Evolutionary conservation across 257 asterid species (phyloP), one percentile per base, ranked within the genome.

Genomic region (Penstemon newberryi): DNA sequence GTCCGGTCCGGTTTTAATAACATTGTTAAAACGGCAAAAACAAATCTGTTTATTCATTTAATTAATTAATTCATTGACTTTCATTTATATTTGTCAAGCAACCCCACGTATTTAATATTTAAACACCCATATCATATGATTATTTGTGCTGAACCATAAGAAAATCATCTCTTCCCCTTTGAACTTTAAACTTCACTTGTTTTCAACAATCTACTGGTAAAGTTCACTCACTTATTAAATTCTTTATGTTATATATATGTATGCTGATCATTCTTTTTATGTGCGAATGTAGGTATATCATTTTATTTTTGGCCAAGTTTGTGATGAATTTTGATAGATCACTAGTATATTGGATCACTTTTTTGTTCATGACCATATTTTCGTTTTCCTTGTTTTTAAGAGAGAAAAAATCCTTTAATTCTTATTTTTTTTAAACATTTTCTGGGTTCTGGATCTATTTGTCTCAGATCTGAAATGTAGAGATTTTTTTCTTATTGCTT

Each of bases 161-260:
- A 8, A 25, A 37, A 59, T 33, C 33, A 33, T 36, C 10, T 46
- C 45, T 36, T 38, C 18, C 18, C 37, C 7, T 45, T 38, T 44
- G 11, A 33, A 59, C 25, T 66, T 46, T 18, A 60, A 57, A 51
- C 18, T 63, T 46, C 58, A 49, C 79, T 52, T 56, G 39, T 56
- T 72, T 52, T 67, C 64, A 46, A 50, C 47, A 55, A 57, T 64
- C 8, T 69, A 42, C 79, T 75, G 81, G 84, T 79, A 59, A 68
- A 56, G 19, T 61, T 8, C 45, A 68, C 51, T 60, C 49, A n/a
- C 62, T 42, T n/a, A 13, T 44, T 3, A 10, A 19, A 7, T 36
- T 10, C 37, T 3, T 33, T 25, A 4, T 0, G 42, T 15, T 44
- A 11, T 43, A n/a, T n/a, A n/a, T n/a, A n/a, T 65, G 4, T 4